Base-by-base conservation (phyloP, 495 filamentous ascomycete species). In the Neurospora sp. region DNA sequence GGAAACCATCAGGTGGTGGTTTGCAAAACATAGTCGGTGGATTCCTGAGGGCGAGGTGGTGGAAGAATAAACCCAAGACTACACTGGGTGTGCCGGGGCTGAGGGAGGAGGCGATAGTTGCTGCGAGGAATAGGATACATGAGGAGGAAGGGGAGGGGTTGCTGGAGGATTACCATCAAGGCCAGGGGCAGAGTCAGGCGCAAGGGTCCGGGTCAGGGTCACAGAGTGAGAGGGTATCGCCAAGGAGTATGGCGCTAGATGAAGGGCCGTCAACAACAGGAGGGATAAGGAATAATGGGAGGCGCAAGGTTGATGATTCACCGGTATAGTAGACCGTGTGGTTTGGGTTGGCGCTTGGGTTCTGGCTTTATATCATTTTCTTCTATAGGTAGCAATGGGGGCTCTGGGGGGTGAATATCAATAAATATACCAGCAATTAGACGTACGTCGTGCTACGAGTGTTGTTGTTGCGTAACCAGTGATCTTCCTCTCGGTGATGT, bases 21-120 rank as follows among this genome's bases (percentile, higher is more conserved):
- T 69, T 84, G 9, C 83, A 83, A 72, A 80, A 83, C 14, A 76
- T 81, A 16, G 76, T 84, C 5, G 76, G 81, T 4, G 81, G 78
- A 0, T 75, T 86, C n/a, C 80, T 76, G 76, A 80, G 77, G 54
- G 70, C 84, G 23, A 82, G 72, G 71, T 86, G 84, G 84, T 85
- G 84, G 79, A 76, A 71, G 20, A 79, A 71, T 31, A 73, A 69
- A n/a, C 27, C 42, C 7, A 72, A 72, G 71, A 37, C 31, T 35
- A 35, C 71, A 1, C 23, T 59, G 2, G 71, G 35, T 1, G 44
- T 20, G 3, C n/a, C 39, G 4, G 35, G 31, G 2, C 1, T 59
- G 4, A 20, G 35, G 4, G 71, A 66, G 31, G 71, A 69, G 44
- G 42, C 71, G n/a, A 27, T 31, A 27, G 39, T 35, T 7, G 39